A percentile compares a stretch with the other conserved stretches of the same genome.
phyloP scores from a whole-genome alignment of 2,329 filamentous ascomycete species.

The Diaporthe sp. region DNA sequence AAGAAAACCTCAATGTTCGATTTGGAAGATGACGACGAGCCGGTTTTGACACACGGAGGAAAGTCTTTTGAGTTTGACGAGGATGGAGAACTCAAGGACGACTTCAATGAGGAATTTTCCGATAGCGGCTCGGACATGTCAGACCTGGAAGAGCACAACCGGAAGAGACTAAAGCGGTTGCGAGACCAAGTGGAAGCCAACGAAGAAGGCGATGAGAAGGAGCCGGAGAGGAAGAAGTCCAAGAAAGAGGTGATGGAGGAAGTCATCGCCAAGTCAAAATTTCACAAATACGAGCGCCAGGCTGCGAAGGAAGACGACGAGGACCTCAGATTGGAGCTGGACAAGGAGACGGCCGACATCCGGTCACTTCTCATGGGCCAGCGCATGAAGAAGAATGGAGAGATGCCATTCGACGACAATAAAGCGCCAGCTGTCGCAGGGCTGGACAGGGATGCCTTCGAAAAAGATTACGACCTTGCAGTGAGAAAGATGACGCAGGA shows the following conservation, averaged over 20 bases:
- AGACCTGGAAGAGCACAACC: constrained; percentile 60
- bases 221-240: constrained; percentile 89
- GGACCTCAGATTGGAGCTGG: constrained; percentile 85
- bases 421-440: constrained; percentile 50
- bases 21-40: constrained; percentile 82
- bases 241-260: constrained; percentile 99
- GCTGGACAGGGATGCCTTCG: constrained; percentile 77
- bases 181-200: constrained; percentile 60
- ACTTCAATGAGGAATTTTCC: constrained; percentile 80
- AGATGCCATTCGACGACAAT: constrained; percentile 45
- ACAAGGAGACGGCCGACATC: constrained; percentile 85
- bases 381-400: constrained; percentile 51
- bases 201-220: constrained; percentile 62
- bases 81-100: constrained; percentile 69
- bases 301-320: constrained; percentile 94
- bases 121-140: constrained; percentile 71
- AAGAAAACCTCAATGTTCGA: constrained; percentile 89
- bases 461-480: constrained; percentile 89
- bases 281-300: constrained; percentile 95
- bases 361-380: constrained; percentile 77
- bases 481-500: constrained; percentile 88
- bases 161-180: constrained; percentile 69
- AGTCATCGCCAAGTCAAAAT: constrained; percentile 96
- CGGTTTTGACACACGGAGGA: constrained; percentile 86
- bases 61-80: constrained; percentile 78